These are phyloP conservation scores for Tolypocladium tropicale DNA, from an alignment of 2,329 filamentous ascomycete species.

Conservation along the genomic window DNA sequence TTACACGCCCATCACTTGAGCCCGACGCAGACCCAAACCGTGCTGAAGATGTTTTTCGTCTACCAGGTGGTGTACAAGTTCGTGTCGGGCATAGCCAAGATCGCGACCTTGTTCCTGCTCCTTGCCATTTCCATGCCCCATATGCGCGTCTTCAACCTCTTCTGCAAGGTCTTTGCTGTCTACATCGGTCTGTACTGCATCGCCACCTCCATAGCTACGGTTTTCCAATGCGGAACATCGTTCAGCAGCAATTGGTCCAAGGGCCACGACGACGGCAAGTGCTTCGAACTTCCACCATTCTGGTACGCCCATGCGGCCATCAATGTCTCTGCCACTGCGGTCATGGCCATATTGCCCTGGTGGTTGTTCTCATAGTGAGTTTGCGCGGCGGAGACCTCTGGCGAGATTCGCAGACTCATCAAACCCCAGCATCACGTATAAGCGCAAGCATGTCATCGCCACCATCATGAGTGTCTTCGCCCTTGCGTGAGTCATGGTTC, in stretches of 20 bases:
- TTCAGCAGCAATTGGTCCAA: neutral
- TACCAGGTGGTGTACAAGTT: neutral
- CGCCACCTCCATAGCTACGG: neutral
- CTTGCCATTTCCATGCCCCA: neutral
- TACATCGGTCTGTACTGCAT: neutral
- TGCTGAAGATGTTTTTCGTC: neutral
- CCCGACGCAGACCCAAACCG: neutral
- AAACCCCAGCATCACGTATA: neutral
- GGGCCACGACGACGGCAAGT: neutral
- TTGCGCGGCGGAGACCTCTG: neutral
- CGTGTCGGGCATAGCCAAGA: neutral
- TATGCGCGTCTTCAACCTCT: neutral
- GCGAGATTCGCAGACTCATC: neutral
- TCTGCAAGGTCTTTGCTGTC: neutral
- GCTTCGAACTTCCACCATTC: neutral
- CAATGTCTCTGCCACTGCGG: neutral
- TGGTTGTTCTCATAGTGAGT: neutral
- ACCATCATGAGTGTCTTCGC: neutral
- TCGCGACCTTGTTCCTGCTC: neutral
- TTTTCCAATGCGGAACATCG: neutral
- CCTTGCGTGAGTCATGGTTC: neutral
- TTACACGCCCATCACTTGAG: neutral
- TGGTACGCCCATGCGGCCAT: neutral
- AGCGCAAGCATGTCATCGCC: neutral
- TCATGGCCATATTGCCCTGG: neutral